Evolutionary conservation across 2,329 filamentous ascomycete genomes (phyloP).

Genomic region (Aspergillus viridinutans): DNA sequence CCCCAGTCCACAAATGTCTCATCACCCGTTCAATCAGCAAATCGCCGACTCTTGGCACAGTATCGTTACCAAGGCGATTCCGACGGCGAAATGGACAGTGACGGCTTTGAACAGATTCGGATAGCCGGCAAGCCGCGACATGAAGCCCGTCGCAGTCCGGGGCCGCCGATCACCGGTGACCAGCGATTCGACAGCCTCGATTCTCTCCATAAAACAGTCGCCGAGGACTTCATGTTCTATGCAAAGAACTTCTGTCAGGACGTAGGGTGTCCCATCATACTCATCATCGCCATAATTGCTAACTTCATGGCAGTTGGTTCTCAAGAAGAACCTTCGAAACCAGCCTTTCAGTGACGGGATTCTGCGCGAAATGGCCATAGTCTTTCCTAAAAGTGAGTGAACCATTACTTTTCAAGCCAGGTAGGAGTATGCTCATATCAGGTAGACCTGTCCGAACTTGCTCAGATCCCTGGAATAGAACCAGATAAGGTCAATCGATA

Average conservation of each 20-base stretch:
- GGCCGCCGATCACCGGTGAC: constrained; percentile 46
- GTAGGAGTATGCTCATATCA: constrained; percentile 8
- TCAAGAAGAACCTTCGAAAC: constrained; percentile 41
- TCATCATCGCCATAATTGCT: constrained; percentile 1
- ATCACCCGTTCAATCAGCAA: constrained; percentile 54
- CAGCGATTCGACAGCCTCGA: constrained; percentile 40
- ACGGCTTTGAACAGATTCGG: constrained; percentile 42
- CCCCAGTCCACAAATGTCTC: constrained; percentile 65
- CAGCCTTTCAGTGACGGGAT: constrained; percentile 45
- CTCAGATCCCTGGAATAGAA: constrained; percentile 40
- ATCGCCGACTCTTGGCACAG: constrained; percentile 32
- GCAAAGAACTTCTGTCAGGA: constrained; percentile 43
- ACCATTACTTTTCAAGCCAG: background rate
- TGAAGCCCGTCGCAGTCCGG: constrained; percentile 28
- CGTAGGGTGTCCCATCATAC: constrained; percentile 24
- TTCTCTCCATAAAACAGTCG: constrained; percentile 40
- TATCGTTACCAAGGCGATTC: constrained; percentile 21
- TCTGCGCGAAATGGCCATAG: constrained; percentile 47
- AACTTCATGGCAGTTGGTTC: constrained; percentile 34
- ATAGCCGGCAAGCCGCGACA: constrained; percentile 28
- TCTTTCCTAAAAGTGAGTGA: constrained; percentile 40
- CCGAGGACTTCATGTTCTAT: constrained; percentile 45
- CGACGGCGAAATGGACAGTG: constrained; percentile 38
- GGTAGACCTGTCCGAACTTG: constrained; percentile 37
- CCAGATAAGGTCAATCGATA: constrained; percentile 43